These are phyloP conservation scores for Komagataella mondaviorum DNA, from an alignment of 805 yeast species.

Conservation along the genomic window DNA sequence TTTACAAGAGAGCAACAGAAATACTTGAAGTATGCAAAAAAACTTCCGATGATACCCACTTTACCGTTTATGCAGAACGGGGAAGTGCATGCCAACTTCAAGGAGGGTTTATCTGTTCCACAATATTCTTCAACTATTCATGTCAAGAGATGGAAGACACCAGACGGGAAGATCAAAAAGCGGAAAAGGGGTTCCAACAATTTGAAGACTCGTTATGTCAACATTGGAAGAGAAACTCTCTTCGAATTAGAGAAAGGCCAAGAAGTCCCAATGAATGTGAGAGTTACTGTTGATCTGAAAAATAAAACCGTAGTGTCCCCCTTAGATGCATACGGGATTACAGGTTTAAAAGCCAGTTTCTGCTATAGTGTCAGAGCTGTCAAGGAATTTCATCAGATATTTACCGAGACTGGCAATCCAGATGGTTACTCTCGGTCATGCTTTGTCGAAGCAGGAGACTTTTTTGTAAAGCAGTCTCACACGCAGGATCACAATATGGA, in stretches of 20 bases:
- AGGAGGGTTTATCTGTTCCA: constrained; percentile 52
- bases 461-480: constrained; percentile 20
- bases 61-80: constrained; percentile 60
- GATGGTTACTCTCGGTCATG: constrained; percentile 61
- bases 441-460: constrained; percentile 58
- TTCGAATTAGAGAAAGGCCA: constrained; percentile 39
- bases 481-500: neutral
- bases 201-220: constrained; percentile 50
- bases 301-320: constrained; percentile 58
- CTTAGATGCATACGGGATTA: constrained; percentile 49
- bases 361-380: constrained; percentile 72
- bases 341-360: constrained; percentile 46
- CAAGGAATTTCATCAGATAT: constrained; percentile 42
- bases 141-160: constrained; percentile 23
- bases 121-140: constrained; percentile 14
- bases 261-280: constrained; percentile 61
- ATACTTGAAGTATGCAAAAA: constrained; percentile 49
- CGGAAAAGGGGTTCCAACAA: constrained; percentile 33
- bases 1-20: constrained; percentile 33
- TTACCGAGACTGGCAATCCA: constrained; percentile 53
- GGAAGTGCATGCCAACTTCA: constrained; percentile 21
- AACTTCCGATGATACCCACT: constrained; percentile 57
- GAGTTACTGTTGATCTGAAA: constrained; percentile 68
- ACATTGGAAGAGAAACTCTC: constrained; percentile 52
- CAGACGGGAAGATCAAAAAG: constrained; percentile 24